These are phyloP conservation scores for Bimuria novae-zelandiae DNA, from an alignment of 2,329 filamentous ascomycete species.

Conservation along the genomic window DNA sequence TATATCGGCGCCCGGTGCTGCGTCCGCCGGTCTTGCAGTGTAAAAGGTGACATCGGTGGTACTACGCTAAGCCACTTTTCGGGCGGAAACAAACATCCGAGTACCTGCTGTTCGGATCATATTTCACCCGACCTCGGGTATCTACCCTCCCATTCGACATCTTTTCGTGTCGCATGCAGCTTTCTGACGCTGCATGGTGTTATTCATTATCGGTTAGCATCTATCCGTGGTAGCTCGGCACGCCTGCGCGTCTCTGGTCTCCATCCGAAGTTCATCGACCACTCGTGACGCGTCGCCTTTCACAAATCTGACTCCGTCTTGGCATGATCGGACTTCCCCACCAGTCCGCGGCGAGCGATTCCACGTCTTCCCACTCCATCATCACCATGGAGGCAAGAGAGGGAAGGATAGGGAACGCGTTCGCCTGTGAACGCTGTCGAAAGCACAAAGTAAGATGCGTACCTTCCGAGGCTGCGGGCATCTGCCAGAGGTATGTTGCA, in stretches of 20 bases:
- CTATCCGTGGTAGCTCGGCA: constrained; percentile 12
- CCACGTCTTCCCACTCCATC: constrained; percentile 31
- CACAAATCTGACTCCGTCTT: constrained; percentile 32
- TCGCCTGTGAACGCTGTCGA: constrained; percentile 44
- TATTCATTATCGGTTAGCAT: constrained; percentile 14
- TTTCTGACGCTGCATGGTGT: constrained; percentile 11
- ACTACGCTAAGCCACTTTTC: constrained; percentile 4
- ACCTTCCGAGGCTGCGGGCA: constrained; percentile 35
- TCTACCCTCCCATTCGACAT: not conserved
- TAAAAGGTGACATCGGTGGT: constrained; percentile 5
- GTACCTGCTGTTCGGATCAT: not conserved
- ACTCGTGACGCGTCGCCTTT: constrained; percentile 11
- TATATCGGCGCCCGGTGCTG: not conserved
- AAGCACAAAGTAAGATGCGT: constrained; percentile 46
- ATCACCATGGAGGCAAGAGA: constrained; percentile 43
- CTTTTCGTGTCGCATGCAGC: constrained; percentile 11
- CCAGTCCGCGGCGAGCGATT: constrained; percentile 31
- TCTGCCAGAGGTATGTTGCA: constrained; percentile 41
- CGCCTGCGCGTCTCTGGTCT: not conserved
- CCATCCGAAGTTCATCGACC: not conserved
- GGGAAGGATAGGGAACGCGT: constrained; percentile 43
- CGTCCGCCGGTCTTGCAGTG: constrained; percentile 4
- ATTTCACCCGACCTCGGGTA: constrained; percentile 18
- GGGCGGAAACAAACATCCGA: constrained; percentile 2
- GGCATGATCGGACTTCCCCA: constrained; percentile 46